Conservation (phyloP, 2,329 filamentous ascomycete genomes). For the Sporothrix inflata region DNA sequence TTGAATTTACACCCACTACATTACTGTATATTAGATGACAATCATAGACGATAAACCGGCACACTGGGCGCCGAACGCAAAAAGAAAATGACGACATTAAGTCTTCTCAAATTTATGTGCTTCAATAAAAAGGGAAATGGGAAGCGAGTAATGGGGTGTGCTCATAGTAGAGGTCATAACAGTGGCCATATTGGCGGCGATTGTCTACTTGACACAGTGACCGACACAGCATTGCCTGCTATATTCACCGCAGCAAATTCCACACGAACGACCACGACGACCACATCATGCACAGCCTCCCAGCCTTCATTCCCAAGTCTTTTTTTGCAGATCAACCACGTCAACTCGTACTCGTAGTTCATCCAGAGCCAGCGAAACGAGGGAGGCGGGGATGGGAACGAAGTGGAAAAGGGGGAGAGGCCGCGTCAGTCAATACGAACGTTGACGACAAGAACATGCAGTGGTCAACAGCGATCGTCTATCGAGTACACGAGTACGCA, state of each 20-base stretch:
- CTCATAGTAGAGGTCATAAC: no score
- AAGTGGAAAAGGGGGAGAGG: not conserved
- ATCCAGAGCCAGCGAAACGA: not conserved
- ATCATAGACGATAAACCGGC: not conserved
- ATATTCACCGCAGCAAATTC: not conserved
- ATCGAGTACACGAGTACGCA: no score
- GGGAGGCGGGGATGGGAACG: not conserved
- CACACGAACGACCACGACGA: not conserved
- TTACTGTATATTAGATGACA: not conserved
- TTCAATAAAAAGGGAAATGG: not conserved
- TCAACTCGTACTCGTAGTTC: not conserved
- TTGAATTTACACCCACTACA: not conserved
- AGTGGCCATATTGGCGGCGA: not conserved
- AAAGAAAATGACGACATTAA: constrained; percentile 7
- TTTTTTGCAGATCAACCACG: not conserved
- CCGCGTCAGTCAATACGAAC: constrained; percentile 2
- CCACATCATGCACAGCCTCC: not conserved
- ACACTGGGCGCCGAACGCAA: not conserved
- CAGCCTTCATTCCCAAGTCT: not conserved
- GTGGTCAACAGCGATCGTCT: not conserved
- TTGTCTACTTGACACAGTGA: not conserved
- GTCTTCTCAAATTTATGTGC: not conserved
- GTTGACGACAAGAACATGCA: not conserved
- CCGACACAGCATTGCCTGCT: not conserved
- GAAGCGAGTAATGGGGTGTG: not conserved